These are phyloP conservation scores for Ophiostoma novo-ulmi DNA, from an alignment of 2,329 filamentous ascomycete genomes.

Conservation along the genomic window DNA sequence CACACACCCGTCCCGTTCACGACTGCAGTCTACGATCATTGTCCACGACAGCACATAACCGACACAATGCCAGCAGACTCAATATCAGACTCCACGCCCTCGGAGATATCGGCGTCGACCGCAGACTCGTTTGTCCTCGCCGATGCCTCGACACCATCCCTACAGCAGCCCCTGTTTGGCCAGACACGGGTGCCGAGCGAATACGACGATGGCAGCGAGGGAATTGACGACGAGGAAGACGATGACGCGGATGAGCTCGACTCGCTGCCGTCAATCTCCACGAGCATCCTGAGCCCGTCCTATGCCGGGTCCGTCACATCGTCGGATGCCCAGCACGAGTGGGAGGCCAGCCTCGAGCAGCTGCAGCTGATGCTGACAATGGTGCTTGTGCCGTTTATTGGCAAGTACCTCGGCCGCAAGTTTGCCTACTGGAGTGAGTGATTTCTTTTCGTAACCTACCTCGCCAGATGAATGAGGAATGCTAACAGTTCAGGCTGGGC, in stretches of 20 bases:
- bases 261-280: conserved; percentile 59
- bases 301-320: conserved; percentile 47
- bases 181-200: not conserved
- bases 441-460: not conserved
- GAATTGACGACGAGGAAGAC: conserved; percentile 19
- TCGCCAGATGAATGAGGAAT: not conserved
- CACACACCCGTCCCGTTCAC: not conserved
- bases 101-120: conserved; percentile 29
- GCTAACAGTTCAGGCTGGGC: conserved; percentile 66
- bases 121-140: conserved; percentile 50
- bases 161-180: conserved; percentile 18
- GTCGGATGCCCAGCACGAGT: conserved; percentile 88
- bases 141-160: conserved; percentile 38
- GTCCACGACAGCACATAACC: not conserved
- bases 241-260: conserved; percentile 56
- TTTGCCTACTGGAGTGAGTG: conserved; percentile 92
- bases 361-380: conserved; percentile 88
- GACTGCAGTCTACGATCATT: not conserved
- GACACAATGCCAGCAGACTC: conserved; percentile 22
- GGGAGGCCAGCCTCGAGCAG: conserved; percentile 91
- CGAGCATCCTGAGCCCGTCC: conserved; percentile 38
- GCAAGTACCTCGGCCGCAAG: conserved; percentile 90
- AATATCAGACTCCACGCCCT: conserved; percentile 18
- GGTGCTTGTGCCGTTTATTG: conserved; percentile 87
- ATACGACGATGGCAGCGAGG: not conserved